These are phyloP conservation scores for Dryas integrifolia DNA, from an alignment of 331 rosid genomes.

Conservation along the genomic window DNA sequence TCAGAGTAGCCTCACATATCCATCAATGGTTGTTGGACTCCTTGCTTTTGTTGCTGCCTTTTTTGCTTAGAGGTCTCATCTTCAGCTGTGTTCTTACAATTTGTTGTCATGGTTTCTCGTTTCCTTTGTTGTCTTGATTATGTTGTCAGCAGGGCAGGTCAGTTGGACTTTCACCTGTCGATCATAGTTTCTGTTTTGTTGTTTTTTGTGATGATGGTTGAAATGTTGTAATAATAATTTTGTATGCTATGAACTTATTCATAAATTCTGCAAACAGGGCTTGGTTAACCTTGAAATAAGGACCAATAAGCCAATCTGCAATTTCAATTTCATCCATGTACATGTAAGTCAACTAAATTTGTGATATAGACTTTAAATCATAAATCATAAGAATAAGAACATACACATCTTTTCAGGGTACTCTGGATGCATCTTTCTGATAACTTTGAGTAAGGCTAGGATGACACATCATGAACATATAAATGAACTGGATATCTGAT, in stretches of 20 bases:
- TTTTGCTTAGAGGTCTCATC: constrained; percentile 30
- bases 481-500: too few relatives aligned
- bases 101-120: not conserved
- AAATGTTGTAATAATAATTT: not conserved
- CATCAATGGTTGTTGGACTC: constrained; percentile 31
- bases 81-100: not conserved
- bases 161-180: not conserved
- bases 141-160: not conserved
- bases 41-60: constrained; percentile 34
- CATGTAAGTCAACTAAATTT: not conserved
- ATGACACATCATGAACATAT: too few relatives aligned
- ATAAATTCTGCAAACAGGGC: not conserved
- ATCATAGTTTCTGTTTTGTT: not conserved
- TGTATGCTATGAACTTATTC: not conserved
- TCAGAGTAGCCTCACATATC: constrained; percentile 25
- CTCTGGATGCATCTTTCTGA: too few relatives aligned
- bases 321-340: not conserved
- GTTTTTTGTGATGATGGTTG: not conserved
- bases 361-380: not conserved
- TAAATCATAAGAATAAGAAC: too few relatives aligned
- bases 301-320: not conserved
- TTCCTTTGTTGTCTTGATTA: not conserved
- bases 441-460: too few relatives aligned
- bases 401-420: too few relatives aligned
- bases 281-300: not conserved